Evolutionary conservation across 2,329 filamentous ascomycete genomes (phyloP).

Genomic region (Aureobasidium vineae): DNA sequence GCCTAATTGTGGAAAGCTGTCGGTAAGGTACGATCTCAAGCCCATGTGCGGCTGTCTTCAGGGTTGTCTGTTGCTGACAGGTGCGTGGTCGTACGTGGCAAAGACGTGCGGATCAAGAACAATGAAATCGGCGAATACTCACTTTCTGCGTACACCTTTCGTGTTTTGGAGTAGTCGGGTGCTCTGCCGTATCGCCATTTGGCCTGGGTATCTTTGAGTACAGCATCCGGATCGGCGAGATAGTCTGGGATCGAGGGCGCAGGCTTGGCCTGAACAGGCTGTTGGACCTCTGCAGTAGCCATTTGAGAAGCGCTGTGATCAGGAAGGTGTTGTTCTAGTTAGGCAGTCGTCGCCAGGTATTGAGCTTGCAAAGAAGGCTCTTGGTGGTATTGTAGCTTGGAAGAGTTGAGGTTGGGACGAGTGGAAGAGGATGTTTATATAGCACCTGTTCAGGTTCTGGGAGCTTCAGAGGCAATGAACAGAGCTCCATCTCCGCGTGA

Average conservation of each 20-base stretch:
- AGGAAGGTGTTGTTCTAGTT: neutral
- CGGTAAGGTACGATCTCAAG: neutral
- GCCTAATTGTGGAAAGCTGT: neutral
- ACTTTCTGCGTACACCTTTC: conserved; percentile 60
- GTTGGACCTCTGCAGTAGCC: conserved; percentile 34
- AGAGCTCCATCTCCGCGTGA: neutral
- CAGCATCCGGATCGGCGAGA: conserved; percentile 58
- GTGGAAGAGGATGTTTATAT: conserved; percentile 7
- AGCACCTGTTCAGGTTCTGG: neutral
- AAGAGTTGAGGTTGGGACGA: neutral
- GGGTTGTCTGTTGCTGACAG: conserved; percentile 1
- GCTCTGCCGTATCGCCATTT: conserved; percentile 60
- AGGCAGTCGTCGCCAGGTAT: neutral
- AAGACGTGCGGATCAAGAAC: neutral
- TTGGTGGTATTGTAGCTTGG: neutral
- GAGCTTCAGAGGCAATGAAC: neutral
- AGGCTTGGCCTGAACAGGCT: conserved; percentile 33
- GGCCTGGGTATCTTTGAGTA: conserved; percentile 54
- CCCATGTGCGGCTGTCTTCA: neutral
- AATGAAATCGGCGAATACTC: conserved; percentile 34
- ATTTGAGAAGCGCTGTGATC: conserved; percentile 27
- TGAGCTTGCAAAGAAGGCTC: neutral
- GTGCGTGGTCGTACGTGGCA: conserved; percentile 3
- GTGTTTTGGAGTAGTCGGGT: conserved; percentile 64
- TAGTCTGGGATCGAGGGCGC: conserved; percentile 55